Evolutionary conservation across 305 asterid species (phyloP).

Genomic region (Fraxinus nigra): DNA sequence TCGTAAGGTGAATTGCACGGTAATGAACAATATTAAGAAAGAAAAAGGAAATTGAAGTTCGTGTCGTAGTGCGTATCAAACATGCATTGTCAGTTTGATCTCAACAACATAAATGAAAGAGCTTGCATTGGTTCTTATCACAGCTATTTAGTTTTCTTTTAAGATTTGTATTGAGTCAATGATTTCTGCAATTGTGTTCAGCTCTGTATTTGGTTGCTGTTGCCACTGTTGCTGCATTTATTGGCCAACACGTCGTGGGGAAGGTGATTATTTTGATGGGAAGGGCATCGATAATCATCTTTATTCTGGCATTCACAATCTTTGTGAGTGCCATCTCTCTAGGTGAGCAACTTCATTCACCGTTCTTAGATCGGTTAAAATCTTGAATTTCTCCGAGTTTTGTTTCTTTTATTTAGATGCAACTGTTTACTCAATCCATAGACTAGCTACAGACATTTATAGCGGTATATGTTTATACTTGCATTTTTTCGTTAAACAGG

Average conservation of each 20-base stretch:
- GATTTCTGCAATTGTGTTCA: conserved; percentile 26
- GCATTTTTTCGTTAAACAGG: conserved; percentile 41
- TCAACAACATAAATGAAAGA: not conserved
- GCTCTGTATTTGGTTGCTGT: conserved; percentile 69
- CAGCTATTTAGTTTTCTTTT: not conserved
- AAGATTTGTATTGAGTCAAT: not conserved
- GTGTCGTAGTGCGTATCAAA: not conserved
- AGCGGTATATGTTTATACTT: not conserved
- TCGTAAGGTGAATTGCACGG: not conserved
- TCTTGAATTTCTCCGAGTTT: not conserved
- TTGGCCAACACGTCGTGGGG: conserved; percentile 81
- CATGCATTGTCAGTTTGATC: not conserved
- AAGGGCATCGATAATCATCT: conserved; percentile 85
- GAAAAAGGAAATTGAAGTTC: not conserved
- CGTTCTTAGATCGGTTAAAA: not conserved
- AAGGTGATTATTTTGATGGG: conserved; percentile 64
- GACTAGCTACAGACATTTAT: not conserved
- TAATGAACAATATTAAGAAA: not conserved
- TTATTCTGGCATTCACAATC: conserved; percentile 80
- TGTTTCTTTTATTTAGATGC: not conserved
- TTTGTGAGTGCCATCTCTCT: conserved; percentile 86
- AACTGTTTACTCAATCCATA: not conserved
- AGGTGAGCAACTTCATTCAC: conserved; percentile 40
- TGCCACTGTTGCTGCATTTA: conserved; percentile 73
- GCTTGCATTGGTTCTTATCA: not conserved